Conservation (phyloP, 148 eudicot species). For the Vaccinium darrowii region DNA sequence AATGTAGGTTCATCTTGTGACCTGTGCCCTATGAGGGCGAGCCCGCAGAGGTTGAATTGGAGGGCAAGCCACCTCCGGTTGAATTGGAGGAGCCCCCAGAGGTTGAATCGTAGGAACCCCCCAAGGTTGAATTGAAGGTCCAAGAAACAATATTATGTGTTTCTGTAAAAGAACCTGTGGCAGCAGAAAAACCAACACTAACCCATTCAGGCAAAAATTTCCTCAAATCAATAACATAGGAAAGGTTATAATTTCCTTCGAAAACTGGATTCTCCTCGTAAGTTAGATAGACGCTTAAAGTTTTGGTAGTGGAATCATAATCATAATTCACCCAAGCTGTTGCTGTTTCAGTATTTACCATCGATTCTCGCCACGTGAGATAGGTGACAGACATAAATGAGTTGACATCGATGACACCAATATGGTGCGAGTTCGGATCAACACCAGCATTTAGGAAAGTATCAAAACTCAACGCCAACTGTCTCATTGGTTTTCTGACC, state of each 20-base stretch:
- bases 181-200: neutral
- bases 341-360: neutral
- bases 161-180: neutral
- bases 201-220: neutral
- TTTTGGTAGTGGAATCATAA: neutral
- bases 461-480: too few relatives aligned
- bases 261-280: neutral
- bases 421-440: too few relatives aligned
- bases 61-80: neutral
- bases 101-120: neutral
- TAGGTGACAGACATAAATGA: too few relatives aligned
- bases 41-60: too few relatives aligned
- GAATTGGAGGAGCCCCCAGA: neutral
- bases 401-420: too few relatives aligned
- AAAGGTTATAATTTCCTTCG: neutral
- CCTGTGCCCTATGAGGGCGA: neutral
- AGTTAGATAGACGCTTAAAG: neutral
- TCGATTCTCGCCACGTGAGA: too few relatives aligned
- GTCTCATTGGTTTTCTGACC: too few relatives aligned
- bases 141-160: neutral
- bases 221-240: neutral
- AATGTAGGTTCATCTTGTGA: neutral
- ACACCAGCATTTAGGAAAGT: too few relatives aligned
- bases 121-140: neutral
- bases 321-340: neutral